Percentiles rank a stretch among this genome's conserved stretches.
These are phyloP conservation scores for Teunomyces kruisii DNA, from an alignment of 805 yeast species.

Conservation along the genomic window DNA sequence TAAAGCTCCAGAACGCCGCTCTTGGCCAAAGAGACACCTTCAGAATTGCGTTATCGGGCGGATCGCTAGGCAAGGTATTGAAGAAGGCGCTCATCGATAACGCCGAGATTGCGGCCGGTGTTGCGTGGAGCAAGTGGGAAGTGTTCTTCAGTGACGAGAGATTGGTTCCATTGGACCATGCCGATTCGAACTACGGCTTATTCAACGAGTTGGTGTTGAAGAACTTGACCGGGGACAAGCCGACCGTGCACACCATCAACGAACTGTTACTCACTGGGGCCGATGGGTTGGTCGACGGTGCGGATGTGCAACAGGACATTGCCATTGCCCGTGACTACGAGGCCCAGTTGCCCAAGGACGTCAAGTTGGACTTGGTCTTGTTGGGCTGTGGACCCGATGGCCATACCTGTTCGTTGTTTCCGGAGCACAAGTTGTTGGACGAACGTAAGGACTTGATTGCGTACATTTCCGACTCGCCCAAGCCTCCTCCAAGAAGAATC, in stretches of 20 bases:
- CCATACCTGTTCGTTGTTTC: slow-evolving; percentile 91
- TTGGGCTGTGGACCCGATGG: slow-evolving; percentile 97
- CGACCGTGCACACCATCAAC: slow-evolving; percentile 66
- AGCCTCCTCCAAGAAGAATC: slow-evolving; percentile 91
- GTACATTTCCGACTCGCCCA: slow-evolving; percentile 78
- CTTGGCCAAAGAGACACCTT: slow-evolving; percentile 49
- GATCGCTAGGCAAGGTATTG: slow-evolving; percentile 78
- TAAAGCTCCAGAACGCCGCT: slow-evolving; percentile 62
- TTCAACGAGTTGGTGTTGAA: slow-evolving; percentile 65
- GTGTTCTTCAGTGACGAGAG: slow-evolving; percentile 91
- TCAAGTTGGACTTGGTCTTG: slow-evolving; percentile 61
- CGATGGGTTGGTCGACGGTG: slow-evolving; percentile 42
- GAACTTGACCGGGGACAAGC: slow-evolving; percentile 47
- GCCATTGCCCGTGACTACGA: slow-evolving; percentile 66
- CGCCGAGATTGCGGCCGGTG: slow-evolving; percentile 37
- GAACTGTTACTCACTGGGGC: slow-evolving; percentile 56
- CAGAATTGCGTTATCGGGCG: slow-evolving; percentile 85
- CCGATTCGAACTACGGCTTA: slow-evolving; percentile 83
- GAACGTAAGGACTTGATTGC: slow-evolving; percentile 58
- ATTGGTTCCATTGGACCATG: slow-evolving; percentile 76
- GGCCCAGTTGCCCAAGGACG: slow-evolving; percentile 48
- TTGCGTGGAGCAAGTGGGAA: slow-evolving; percentile 74
- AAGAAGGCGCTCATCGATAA: slow-evolving; percentile 66
- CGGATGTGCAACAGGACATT: slow-evolving; percentile 45
- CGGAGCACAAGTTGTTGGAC: slow-evolving; percentile 68